Conservation (phyloP, 352 stramenopile species). For the Phytophthora citrophthora region DNA sequence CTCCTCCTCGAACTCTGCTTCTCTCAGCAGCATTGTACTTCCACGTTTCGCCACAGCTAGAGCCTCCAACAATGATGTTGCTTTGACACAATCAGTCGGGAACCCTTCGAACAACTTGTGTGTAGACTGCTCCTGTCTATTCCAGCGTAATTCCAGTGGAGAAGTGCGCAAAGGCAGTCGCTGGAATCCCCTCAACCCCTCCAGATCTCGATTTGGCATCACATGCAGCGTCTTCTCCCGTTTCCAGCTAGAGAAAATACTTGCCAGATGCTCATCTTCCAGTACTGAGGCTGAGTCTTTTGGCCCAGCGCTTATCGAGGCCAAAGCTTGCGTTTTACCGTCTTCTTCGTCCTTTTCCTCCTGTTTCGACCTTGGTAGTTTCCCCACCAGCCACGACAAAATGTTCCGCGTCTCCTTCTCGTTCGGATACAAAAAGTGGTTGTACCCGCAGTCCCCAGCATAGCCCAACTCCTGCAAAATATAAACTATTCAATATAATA, state of each 20-base stretch:
- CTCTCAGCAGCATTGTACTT: constrained; percentile 15
- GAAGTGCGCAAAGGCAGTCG: constrained; percentile 48
- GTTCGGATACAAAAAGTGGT: constrained; percentile 89
- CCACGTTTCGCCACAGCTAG: constrained; percentile 31
- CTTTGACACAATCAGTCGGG: constrained; percentile 29
- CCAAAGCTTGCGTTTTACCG: constrained; percentile 12
- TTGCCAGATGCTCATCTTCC: constrained; percentile 12
- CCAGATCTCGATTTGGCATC: constrained; percentile 45
- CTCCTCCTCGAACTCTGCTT: constrained; percentile 36
- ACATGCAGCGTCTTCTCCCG: constrained; percentile 53
- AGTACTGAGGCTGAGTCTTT: constrained; percentile 8
- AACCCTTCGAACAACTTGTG: constrained; percentile 43
- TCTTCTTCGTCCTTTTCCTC: constrained; percentile 37
- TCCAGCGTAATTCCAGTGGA: constrained; percentile 52
- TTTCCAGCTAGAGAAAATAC: constrained; percentile 65
- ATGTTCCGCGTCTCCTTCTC: constrained; percentile 84
- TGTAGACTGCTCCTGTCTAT: neutral
- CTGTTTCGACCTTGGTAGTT: constrained; percentile 52
- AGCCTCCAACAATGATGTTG: constrained; percentile 50
- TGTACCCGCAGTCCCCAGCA: constrained; percentile 86
- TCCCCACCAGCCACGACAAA: constrained; percentile 83
- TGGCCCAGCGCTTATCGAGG: neutral
- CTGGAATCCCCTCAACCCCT: constrained; percentile 55
- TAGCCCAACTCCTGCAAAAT: constrained; percentile 73
- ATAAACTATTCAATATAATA: neutral